phyloP scores from a whole-genome alignment of 345 rosid species.

The Moricandia moricandioides region DNA sequence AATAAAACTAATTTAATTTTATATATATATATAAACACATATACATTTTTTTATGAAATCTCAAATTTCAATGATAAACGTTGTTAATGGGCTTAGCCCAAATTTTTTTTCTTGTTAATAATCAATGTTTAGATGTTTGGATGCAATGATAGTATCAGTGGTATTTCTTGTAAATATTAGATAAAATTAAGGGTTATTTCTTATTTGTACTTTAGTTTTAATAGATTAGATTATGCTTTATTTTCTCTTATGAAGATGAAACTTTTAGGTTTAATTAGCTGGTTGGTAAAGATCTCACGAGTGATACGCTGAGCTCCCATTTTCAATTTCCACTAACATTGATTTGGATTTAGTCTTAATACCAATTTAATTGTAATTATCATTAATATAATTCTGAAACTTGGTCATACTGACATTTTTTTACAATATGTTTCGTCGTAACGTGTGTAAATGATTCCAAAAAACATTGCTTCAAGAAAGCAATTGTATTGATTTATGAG shows the following conservation, averaged over 20 bases:
- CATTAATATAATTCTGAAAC: not conserved
- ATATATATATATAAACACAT: no score
- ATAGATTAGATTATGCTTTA: no score
- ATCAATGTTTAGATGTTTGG: no score
- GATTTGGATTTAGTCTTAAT: not conserved
- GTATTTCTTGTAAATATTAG: no score
- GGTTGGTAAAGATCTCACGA: constrained; percentile 8
- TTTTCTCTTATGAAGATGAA: not conserved
- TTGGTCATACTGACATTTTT: not conserved
- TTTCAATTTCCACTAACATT: not conserved
- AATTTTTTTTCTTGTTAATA: no score
- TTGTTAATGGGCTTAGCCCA: no score
- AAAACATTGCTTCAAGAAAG: constrained; percentile 3
- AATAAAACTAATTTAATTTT: no score
- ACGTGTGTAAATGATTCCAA: not conserved
- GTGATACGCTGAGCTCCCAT: not conserved
- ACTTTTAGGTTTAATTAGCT: not conserved
- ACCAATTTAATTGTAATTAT: not conserved
- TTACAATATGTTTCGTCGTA: not conserved
- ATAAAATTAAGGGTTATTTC: no score
- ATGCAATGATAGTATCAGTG: no score
- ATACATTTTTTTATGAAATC: no score
- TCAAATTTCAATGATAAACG: no score
- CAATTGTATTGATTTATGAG: not conserved
- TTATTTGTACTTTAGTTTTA: no score